Conservation (phyloP, 1,139 yeast genomes). For the Hansenula sp. region DNA sequence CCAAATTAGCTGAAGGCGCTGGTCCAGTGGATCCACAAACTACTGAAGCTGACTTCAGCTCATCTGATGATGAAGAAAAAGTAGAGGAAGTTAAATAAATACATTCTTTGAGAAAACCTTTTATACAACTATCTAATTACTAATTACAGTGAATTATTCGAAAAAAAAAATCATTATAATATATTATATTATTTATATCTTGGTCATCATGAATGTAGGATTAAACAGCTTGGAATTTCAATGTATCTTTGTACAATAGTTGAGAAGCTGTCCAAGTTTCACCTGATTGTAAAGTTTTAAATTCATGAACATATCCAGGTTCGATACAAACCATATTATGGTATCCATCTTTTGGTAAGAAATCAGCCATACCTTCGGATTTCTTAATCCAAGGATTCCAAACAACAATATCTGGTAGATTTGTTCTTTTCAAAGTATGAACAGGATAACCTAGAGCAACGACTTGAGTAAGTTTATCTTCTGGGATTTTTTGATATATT, state of each 20-base stretch:
- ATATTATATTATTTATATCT: neutral
- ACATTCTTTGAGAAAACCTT: neutral
- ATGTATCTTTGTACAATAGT: slow-evolving; percentile 36
- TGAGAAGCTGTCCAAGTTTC: slow-evolving; percentile 71
- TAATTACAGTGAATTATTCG: no score
- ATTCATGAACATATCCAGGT: slow-evolving; percentile 81
- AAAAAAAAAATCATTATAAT: neutral
- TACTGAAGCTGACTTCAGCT: slow-evolving; percentile 31
- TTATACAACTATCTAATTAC: no score
- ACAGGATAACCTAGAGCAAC: slow-evolving; percentile 67
- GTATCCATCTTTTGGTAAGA: slow-evolving; percentile 80
- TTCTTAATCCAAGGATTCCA: slow-evolving; percentile 97
- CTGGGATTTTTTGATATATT: slow-evolving; percentile 63
- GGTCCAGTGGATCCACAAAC: slow-evolving; percentile 22
- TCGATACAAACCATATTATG: slow-evolving; percentile 89
- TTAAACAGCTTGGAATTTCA: slow-evolving; percentile 33
- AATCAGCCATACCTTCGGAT: slow-evolving; percentile 79
- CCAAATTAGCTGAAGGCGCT: slow-evolving; percentile 27
- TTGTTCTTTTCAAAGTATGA: slow-evolving; percentile 59
- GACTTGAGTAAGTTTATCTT: slow-evolving; percentile 55
- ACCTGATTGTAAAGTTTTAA: slow-evolving; percentile 60
- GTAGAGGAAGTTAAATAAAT: neutral
- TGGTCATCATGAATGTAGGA: no score
- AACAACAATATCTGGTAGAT: slow-evolving; percentile 85
- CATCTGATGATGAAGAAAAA: slow-evolving; percentile 21